A percentile compares a stretch with the other conserved stretches of the same genome.
phyloP scores from a whole-genome alignment of 176 grass and related monocot species.

The Thinopyrum elongatum region DNA sequence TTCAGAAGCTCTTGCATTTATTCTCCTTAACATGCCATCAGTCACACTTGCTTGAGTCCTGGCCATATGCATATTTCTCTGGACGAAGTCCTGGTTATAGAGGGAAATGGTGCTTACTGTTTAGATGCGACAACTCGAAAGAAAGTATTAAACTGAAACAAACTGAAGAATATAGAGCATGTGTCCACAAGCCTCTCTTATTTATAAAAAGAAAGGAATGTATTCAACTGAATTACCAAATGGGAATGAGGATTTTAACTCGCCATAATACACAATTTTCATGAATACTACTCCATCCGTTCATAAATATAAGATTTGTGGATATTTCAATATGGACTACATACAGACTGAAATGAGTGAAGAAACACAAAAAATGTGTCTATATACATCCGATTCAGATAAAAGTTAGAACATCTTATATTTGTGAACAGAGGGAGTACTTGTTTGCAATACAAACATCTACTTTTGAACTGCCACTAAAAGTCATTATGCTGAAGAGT shows the following conservation, averaged over 20 bases:
- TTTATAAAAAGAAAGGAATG: background rate
- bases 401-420: too few species aligned
- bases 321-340: too few species aligned
- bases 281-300: background rate
- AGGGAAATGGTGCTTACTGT: background rate
- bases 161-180: background rate
- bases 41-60: background rate
- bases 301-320: too few species aligned
- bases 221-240: background rate
- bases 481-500: too few species aligned
- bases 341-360: too few species aligned
- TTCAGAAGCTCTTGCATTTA: background rate
- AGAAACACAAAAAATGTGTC: too few species aligned
- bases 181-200: background rate
- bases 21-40: background rate
- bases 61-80: background rate
- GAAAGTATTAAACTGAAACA: too few species aligned
- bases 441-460: too few species aligned
- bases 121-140: background rate
- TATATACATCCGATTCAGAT: too few species aligned
- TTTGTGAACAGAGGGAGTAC: too few species aligned
- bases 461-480: too few species aligned
- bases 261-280: background rate
- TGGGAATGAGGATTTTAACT: background rate
- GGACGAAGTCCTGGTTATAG: background rate